Percentiles rank a stretch among this genome's conserved stretches.
phyloP scores from a whole-genome alignment of 129 eudicot genomes.

The Silybum marianum region DNA sequence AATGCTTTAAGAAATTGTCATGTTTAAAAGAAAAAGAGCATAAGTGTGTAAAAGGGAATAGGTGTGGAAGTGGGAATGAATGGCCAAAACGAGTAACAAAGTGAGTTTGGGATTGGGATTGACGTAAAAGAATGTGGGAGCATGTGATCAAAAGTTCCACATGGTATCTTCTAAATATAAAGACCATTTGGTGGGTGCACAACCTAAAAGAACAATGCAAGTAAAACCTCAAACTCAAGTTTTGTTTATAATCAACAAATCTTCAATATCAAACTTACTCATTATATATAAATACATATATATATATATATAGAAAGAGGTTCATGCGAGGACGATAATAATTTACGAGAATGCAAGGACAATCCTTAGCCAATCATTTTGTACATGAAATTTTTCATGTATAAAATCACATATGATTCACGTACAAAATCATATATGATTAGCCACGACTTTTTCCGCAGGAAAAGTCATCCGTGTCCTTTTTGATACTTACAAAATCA shows the following conservation, averaged over 20 bases:
- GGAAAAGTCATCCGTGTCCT: too few species aligned
- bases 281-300: too few species aligned
- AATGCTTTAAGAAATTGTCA: conserved; percentile 17
- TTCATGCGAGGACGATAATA: too few species aligned
- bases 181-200: conserved; percentile 22
- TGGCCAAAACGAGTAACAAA: conserved; percentile 21
- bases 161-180: conserved; percentile 8
- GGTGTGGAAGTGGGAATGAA: conserved; percentile 20
- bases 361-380: too few species aligned
- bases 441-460: too few species aligned
- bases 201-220: background rate
- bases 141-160: conserved; percentile 39
- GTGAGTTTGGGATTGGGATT: conserved; percentile 21
- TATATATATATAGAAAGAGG: too few species aligned
- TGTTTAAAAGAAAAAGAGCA: background rate
- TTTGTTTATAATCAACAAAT: background rate
- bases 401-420: too few species aligned
- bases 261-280: background rate
- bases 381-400: too few species aligned
- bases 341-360: too few species aligned
- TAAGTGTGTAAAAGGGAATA: conserved; percentile 3
- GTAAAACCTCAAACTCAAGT: background rate
- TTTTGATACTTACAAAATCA: too few species aligned
- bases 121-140: conserved; percentile 37
- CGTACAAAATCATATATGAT: too few species aligned